A percentile compares a stretch with the other conserved stretches of the same genome.
Evolutionary conservation across 2,329 filamentous ascomycete genomes (phyloP).

Genomic region (Claviceps purpurea): DNA sequence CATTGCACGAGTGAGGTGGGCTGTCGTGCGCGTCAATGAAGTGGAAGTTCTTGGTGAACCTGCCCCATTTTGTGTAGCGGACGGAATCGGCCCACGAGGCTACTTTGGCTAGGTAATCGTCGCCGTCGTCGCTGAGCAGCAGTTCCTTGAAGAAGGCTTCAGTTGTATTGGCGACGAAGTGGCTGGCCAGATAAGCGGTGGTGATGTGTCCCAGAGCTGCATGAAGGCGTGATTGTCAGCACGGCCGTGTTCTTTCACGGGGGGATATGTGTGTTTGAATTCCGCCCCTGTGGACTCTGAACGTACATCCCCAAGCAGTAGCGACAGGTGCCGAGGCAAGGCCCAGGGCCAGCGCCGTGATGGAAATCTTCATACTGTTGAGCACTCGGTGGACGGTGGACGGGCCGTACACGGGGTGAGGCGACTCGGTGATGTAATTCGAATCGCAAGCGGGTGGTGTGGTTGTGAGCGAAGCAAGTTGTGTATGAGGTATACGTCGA

Average conservation of each 20-base stretch:
- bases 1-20: constrained; percentile 42
- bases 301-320: constrained; percentile 30
- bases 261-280: background rate
- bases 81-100: constrained; percentile 56
- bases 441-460: too few species aligned
- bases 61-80: constrained; percentile 49
- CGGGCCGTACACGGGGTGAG: background rate
- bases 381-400: background rate
- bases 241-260: background rate
- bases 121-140: constrained; percentile 38
- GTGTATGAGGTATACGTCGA: background rate
- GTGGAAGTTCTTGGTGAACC: constrained; percentile 50
- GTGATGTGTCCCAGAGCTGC: constrained; percentile 51
- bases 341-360: constrained; percentile 15
- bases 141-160: constrained; percentile 43
- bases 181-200: constrained; percentile 48
- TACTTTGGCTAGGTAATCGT: constrained; percentile 47
- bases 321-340: constrained; percentile 21
- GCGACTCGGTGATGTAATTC: background rate
- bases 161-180: constrained; percentile 44
- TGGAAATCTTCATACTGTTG: constrained; percentile 20
- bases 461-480: background rate
- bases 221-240: background rate
- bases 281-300: background rate
- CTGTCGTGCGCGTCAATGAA: constrained; percentile 56